Base-by-base conservation (phyloP, 495 filamentous ascomycete species). In the Aspergillus bertholletiae region DNA sequence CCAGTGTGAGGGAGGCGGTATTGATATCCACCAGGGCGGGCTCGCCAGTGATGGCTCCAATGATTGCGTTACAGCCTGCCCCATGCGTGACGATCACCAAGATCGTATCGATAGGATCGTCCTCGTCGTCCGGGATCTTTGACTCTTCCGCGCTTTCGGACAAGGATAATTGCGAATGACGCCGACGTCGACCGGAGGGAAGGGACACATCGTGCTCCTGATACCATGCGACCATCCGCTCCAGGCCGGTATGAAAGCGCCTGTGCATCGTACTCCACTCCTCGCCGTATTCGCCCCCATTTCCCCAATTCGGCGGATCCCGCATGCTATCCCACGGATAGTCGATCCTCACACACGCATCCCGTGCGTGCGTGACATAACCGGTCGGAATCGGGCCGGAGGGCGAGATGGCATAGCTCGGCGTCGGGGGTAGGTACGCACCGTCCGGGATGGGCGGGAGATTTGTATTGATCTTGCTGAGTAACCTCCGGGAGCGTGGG, bases 231-330 rank as follows among this genome's bases (percentile, higher is more conserved):
- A 97, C 72, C 76, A 97, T 80, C 15, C 80, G 76, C 48, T 86
- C 80, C 48, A 96, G 69, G 1, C 92, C 92, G 55, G 78, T 81
- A 28, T 88, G 80, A 54, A 97, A 94, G 20, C 94, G 80, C 63
- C 83, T 86, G 66, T 97, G 95, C 93, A 99, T 97, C 3, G 79
- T 69, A 34, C 89, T 87, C 94, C 94, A 99, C 71, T 97, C 94
- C 64, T 99, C 94, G 0, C 88, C 91, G 55, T 89, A 88, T 21
- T 88, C 82, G 11, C 92, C 95, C 0, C 94, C 94, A 58, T 88
- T 81, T 13, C 92, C 94, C 87, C 93, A 96, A 24, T 84, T 74
- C 22, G 85, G 78, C 0, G 88, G 83, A 1, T 77, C 75, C 39
- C 87, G 81, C 76, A 89, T 93, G 56, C 91, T 96, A 59, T 99